Percentiles rank a stretch among this genome's conserved stretches.
Conservation (phyloP, 345 rosid genomes). For the Populus deltoides region DNA sequence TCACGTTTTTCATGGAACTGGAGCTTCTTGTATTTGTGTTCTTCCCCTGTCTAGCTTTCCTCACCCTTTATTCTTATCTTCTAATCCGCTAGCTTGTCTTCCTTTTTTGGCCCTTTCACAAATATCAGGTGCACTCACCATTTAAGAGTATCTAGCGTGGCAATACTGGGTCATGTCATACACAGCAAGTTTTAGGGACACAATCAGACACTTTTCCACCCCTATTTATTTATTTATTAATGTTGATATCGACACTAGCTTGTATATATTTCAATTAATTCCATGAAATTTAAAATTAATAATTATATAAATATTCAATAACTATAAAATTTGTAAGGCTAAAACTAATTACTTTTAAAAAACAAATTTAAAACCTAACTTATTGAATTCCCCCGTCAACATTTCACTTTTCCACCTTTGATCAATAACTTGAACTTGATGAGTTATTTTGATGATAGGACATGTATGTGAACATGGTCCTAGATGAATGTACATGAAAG, state of each 20-base stretch:
- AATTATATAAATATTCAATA: too few species aligned
- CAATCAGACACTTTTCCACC: not conserved
- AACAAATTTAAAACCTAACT: too few species aligned
- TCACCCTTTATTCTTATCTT: not conserved
- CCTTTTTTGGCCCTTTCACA: not conserved
- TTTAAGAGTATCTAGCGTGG: not conserved
- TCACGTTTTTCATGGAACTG: slow-evolving; percentile 3
- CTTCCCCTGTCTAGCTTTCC: not conserved
- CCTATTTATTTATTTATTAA: too few species aligned
- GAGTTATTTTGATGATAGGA: not conserved
- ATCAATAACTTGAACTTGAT: not conserved
- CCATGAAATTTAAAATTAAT: accelerated
- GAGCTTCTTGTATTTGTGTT: not conserved
- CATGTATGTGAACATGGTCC: not conserved
- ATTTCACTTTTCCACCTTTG: not conserved
- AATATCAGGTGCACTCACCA: not conserved
- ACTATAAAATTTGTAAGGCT: too few species aligned
- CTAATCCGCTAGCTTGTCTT: not conserved
- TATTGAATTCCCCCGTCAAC: too few species aligned
- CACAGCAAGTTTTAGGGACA: not conserved
- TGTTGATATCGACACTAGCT: too few species aligned
- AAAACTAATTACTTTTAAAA: too few species aligned
- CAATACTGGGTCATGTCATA: not conserved
- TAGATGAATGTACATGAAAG: not conserved
- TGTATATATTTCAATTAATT: too few species aligned